Conservation (phyloP, 805 yeast genomes). For the Lipomyces spencermartinsiae region DNA sequence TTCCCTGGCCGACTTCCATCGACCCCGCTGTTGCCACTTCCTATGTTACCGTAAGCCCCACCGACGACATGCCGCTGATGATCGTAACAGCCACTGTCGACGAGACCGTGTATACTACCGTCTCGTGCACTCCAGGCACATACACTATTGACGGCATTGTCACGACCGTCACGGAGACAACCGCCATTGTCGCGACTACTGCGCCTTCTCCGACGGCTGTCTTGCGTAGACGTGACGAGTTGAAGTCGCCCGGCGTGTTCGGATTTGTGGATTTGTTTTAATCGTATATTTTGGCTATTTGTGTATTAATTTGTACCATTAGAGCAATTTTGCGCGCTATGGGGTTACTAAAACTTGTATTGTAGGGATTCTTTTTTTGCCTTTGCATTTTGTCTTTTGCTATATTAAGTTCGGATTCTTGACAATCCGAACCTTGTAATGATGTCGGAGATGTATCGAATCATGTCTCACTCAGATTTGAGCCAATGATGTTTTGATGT, state of each 20-base stretch:
- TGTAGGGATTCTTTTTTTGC: neutral
- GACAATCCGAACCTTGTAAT: neutral
- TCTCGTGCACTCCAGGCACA: conserved; percentile 28
- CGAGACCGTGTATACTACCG: conserved; percentile 22
- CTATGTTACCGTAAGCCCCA: conserved; percentile 12
- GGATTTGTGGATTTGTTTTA: conserved; percentile 54
- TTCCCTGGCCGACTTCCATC: conserved; percentile 11
- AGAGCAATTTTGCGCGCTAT: neutral
- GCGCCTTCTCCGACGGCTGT: conserved; percentile 56
- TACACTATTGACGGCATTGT: conserved; percentile 18
- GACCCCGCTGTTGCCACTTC: conserved; percentile 30
- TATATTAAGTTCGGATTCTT: neutral
- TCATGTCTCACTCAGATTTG: neutral
- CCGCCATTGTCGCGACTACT: conserved; percentile 45
- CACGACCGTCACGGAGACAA: conserved; percentile 26
- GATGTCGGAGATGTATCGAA: neutral
- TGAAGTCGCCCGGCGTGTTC: conserved; percentile 86
- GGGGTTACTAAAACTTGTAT: neutral
- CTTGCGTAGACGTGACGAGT: conserved; percentile 52
- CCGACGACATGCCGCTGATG: conserved; percentile 7
- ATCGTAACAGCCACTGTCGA: conserved; percentile 9
- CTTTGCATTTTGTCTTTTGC: neutral
- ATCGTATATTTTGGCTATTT: conserved; percentile 9
- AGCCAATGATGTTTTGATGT: conserved; percentile 10
- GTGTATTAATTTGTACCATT: neutral